A percentile compares a stretch with the other conserved stretches of the same genome.
These are phyloP conservation scores for Berberis thunbergii DNA, from an alignment of 164 flowering plant species.

Conservation along the genomic window DNA sequence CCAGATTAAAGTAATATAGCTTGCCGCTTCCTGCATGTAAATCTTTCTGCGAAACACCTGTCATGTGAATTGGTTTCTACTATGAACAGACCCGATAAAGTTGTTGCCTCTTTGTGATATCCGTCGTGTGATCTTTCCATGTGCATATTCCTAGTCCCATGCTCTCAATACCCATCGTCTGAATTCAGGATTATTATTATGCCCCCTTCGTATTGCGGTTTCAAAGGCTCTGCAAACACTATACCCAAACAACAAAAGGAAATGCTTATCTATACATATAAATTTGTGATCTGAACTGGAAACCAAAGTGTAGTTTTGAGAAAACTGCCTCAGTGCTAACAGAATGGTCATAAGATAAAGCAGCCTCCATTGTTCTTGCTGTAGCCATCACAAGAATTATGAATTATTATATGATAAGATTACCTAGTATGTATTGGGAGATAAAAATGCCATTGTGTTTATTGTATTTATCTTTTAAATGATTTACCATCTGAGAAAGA, in stretches of 20 bases:
- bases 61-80: constrained; percentile 37
- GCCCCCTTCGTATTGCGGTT: constrained; percentile 76
- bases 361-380: neutral
- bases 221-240: constrained; percentile 61
- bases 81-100: constrained; percentile 49
- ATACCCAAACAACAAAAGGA: constrained; percentile 2
- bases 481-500: no score
- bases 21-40: constrained; percentile 27
- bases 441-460: no score
- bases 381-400: no score
- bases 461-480: no score
- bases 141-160: constrained; percentile 48
- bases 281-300: neutral
- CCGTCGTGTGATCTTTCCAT: constrained; percentile 36
- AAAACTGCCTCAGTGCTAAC: neutral
- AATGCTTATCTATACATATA: neutral
- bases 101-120: constrained; percentile 31
- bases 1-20: constrained; percentile 31
- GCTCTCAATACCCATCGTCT: constrained; percentile 43
- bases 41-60: constrained; percentile 53
- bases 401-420: no score
- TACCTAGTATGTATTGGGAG: no score
- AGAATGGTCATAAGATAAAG: neutral
- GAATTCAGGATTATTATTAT: constrained; percentile 62
- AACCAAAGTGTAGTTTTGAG: neutral